Percentiles rank a stretch among this genome's conserved stretches.
phyloP scores from a whole-genome alignment of 2,329 filamentous ascomycete genomes.

The Alternaria dauci region DNA sequence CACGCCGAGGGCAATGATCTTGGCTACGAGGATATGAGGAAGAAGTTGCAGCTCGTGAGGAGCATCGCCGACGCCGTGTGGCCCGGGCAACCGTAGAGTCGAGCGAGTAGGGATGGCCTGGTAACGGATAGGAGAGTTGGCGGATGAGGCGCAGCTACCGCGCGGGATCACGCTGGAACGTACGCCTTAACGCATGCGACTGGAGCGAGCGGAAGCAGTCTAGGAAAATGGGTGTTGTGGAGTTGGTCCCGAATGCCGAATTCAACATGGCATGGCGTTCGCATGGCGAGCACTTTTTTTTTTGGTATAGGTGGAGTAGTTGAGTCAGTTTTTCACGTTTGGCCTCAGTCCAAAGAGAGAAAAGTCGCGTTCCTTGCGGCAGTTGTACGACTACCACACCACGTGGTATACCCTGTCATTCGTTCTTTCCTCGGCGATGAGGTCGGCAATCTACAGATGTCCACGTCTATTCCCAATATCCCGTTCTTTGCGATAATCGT shows the following conservation, averaged over 20 bases:
- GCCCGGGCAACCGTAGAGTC: constrained; percentile 60
- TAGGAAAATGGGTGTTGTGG: constrained; percentile 12
- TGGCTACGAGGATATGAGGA: constrained; percentile 73
- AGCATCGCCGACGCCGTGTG: constrained; percentile 77
- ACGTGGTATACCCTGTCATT: background rate
- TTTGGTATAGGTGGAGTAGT: constrained; percentile 1
- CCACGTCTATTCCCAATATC: constrained; percentile 1
- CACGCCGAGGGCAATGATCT: constrained; percentile 78
- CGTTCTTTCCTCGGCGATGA: background rate
- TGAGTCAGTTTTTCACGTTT: constrained; percentile 9
- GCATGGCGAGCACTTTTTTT: constrained; percentile 7
- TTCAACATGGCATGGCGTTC: constrained; percentile 42
- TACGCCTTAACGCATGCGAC: background rate
- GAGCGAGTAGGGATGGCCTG: background rate
- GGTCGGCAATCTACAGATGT: constrained; percentile 9
- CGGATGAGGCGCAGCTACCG: background rate
- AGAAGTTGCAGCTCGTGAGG: constrained; percentile 75
- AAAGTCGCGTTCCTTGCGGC: background rate
- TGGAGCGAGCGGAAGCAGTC: constrained; percentile 9
- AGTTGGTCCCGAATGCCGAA: constrained; percentile 23
- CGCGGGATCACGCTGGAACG: background rate
- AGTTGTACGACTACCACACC: background rate
- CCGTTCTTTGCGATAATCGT: background rate
- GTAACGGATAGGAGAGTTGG: constrained; percentile 1
- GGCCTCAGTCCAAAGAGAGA: background rate